Conservation (phyloP, 1,284 basidiomycete genomes). For the Naganishia sp. region DNA sequence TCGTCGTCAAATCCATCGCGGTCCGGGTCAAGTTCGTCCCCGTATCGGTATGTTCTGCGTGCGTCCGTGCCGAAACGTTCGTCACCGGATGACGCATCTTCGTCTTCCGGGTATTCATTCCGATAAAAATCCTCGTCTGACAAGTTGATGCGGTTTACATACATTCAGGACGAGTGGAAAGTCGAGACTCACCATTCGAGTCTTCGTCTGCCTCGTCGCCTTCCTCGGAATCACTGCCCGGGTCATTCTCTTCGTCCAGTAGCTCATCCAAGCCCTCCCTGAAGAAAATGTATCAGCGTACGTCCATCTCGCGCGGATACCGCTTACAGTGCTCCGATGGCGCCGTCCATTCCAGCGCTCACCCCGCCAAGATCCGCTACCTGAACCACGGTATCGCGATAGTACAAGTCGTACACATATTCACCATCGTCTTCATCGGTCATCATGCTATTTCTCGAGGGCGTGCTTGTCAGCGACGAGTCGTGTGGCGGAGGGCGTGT, state of each 20-base stretch:
- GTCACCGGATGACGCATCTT: slow-evolving; percentile 42
- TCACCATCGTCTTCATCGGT: slow-evolving; percentile 39
- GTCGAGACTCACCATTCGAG: slow-evolving; percentile 41
- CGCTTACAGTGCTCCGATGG: slow-evolving; percentile 15
- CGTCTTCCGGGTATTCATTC: slow-evolving; percentile 56
- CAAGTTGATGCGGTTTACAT: not conserved
- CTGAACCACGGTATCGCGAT: slow-evolving; percentile 41
- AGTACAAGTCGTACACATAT: slow-evolving; percentile 56
- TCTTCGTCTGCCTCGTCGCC: slow-evolving; percentile 56
- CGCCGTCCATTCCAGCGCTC: slow-evolving; percentile 1
- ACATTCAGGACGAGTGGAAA: not conserved
- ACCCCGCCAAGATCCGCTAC: slow-evolving; percentile 4
- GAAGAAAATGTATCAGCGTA: not conserved
- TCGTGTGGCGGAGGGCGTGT: slow-evolving; percentile 21
- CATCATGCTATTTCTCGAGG: slow-evolving; percentile 9
- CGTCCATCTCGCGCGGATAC: slow-evolving; percentile 28
- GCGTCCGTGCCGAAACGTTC: slow-evolving; percentile 18
- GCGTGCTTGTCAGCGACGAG: slow-evolving; percentile 18
- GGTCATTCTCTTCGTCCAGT: slow-evolving; percentile 31
- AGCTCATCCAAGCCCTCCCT: slow-evolving; percentile 31
- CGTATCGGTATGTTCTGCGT: slow-evolving; percentile 10
- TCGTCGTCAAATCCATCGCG: slow-evolving; percentile 45
- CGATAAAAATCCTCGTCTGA: slow-evolving; percentile 54
- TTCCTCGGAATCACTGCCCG: slow-evolving; percentile 40
- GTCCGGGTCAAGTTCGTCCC: slow-evolving; percentile 43